A percentile compares a stretch with the other conserved stretches of the same genome.
These are phyloP conservation scores for Chytriomyces sp. DNA, from an alignment of 192 early-diverging fungal species.

Conservation along the genomic window DNA sequence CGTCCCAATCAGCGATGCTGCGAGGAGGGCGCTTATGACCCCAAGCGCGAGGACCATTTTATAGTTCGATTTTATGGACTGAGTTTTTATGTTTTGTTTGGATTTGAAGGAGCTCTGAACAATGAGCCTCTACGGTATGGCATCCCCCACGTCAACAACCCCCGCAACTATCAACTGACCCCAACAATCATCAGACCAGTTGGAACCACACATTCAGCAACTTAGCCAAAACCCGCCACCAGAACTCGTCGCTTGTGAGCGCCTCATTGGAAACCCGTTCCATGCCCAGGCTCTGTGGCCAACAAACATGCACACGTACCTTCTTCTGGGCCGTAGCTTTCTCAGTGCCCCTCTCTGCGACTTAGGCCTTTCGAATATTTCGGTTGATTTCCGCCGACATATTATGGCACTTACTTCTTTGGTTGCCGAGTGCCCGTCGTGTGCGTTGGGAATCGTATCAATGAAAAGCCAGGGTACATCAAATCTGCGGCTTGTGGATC, in stretches of 20 bases:
- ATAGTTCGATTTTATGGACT: neutral
- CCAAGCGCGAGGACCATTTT: constrained; percentile 12
- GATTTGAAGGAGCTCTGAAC: too few species aligned
- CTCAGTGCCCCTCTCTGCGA: neutral
- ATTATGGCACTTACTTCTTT: neutral
- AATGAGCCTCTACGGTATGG: too few species aligned
- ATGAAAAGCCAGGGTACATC: neutral
- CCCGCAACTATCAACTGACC: too few species aligned
- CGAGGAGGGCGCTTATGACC: constrained; percentile 13
- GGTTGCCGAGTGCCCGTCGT: neutral
- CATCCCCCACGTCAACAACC: too few species aligned
- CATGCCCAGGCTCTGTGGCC: too few species aligned
- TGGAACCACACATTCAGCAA: too few species aligned
- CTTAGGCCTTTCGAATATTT: neutral
- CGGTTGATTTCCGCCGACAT: neutral
- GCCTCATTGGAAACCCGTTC: too few species aligned
- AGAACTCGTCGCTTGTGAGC: too few species aligned
- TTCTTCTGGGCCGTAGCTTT: neutral
- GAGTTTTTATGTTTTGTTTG: too few species aligned
- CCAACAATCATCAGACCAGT: too few species aligned
- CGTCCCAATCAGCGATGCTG: constrained; percentile 36
- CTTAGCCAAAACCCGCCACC: too few species aligned
- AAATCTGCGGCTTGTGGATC: neutral
- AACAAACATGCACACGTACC: too few species aligned
- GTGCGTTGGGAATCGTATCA: neutral